Evolutionary conservation across 352 stramenopile species (phyloP).

Genomic region (Pythium brachiatum): DNA sequence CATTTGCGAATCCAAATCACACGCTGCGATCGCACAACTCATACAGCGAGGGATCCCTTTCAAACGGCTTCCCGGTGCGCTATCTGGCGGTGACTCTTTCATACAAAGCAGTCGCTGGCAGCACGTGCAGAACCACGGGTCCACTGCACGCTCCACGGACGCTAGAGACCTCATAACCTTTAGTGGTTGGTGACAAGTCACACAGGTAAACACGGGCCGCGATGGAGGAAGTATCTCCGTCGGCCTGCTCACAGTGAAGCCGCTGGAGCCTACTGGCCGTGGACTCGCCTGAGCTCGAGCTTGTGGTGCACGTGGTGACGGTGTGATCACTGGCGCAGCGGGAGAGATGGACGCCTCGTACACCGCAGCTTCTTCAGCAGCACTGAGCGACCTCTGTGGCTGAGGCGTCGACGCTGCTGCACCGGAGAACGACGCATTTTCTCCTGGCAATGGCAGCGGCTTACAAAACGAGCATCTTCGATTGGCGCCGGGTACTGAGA

Average conservation of each 20-base stretch:
- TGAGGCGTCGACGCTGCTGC: neutral
- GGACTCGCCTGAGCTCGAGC: neutral
- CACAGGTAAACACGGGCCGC: neutral
- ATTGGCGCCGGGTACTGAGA: slow-evolving; percentile 4
- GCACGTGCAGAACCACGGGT: slow-evolving; percentile 4
- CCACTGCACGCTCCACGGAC: neutral
- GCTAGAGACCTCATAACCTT: neutral
- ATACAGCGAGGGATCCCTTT: neutral
- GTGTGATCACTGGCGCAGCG: neutral
- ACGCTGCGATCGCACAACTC: neutral
- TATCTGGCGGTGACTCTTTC: slow-evolving; percentile 1
- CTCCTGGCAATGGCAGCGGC: neutral
- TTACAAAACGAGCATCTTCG: slow-evolving; percentile 4
- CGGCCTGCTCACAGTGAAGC: neutral
- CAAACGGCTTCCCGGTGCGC: neutral
- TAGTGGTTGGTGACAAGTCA: neutral
- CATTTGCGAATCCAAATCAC: neutral
- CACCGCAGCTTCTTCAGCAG: neutral
- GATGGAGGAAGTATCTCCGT: neutral
- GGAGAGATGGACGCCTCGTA: neutral
- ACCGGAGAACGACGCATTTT: neutral
- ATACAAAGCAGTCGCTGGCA: slow-evolving; percentile 2
- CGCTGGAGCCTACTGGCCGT: too few relatives aligned
- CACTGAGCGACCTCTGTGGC: neutral
- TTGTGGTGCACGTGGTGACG: neutral